These are phyloP conservation scores for Macrophomina pseudophaseolina DNA, from an alignment of 2,329 filamentous ascomycete species.

Conservation along the genomic window DNA sequence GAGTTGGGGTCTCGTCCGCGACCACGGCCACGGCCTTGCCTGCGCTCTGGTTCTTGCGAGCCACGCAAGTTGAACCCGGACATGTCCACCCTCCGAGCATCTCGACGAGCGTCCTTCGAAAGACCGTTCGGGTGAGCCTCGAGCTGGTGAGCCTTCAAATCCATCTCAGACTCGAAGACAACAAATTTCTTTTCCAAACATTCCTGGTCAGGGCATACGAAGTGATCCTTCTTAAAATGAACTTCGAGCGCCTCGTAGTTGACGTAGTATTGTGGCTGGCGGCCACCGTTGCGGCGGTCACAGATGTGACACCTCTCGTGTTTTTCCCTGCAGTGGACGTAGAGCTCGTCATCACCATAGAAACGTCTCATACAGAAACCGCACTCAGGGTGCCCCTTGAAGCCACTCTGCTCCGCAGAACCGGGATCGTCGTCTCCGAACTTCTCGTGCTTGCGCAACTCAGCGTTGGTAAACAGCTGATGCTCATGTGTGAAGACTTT, in stretches of 20 bases:
- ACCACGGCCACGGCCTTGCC: slow-evolving; percentile 54
- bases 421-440: slow-evolving; percentile 90
- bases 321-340: slow-evolving; percentile 88
- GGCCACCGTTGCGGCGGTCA: slow-evolving; percentile 67
- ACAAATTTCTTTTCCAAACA: slow-evolving; percentile 98
- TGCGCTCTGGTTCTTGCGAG: slow-evolving; percentile 68
- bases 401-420: slow-evolving; percentile 88
- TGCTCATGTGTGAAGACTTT: slow-evolving; percentile 99
- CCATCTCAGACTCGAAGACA: slow-evolving; percentile 93
- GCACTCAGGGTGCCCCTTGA: slow-evolving; percentile 93
- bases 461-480: slow-evolving; percentile 81
- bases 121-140: slow-evolving; percentile 78
- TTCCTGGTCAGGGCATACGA: slow-evolving; percentile 79
- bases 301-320: slow-evolving; percentile 97
- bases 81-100: slow-evolving; percentile 85
- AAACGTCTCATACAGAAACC: slow-evolving; percentile 91
- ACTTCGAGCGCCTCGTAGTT: slow-evolving; percentile 85
- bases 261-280: slow-evolving; percentile 86
- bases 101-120: slow-evolving; percentile 81
- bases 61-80: slow-evolving; percentile 81
- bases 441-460: slow-evolving; percentile 85
- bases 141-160: slow-evolving; percentile 91
- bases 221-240: slow-evolving; percentile 89
- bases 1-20: slow-evolving; percentile 86
- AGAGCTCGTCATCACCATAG: slow-evolving; percentile 95